A percentile compares a stretch with the other conserved stretches of the same genome.
Evolutionary conservation across 2,329 filamentous ascomycete species (phyloP).

Genomic region (Tolypocladium tropicale): DNA sequence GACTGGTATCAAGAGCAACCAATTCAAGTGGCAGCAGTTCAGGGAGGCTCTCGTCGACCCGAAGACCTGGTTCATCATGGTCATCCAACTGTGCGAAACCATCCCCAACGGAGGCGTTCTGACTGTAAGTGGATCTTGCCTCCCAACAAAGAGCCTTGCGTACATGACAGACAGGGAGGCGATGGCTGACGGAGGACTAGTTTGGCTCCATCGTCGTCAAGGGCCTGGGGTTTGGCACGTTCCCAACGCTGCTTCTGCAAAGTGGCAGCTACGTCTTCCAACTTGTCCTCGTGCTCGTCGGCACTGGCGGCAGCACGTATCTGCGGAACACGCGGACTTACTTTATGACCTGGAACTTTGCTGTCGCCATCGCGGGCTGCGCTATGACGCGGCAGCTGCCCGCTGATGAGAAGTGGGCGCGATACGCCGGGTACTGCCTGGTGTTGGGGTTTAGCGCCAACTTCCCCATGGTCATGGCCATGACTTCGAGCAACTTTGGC

Average conservation of each 20-base stretch:
- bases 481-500: constrained; percentile 48
- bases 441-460: constrained; percentile 41
- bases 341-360: constrained; percentile 14
- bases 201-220: constrained; percentile 16
- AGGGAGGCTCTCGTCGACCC: constrained; percentile 13
- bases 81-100: constrained; percentile 13
- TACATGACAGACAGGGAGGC: not conserved
- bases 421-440: constrained; percentile 27
- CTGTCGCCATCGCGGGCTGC: constrained; percentile 10
- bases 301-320: constrained; percentile 11
- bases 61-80: constrained; percentile 16
- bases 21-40: constrained; percentile 13
- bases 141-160: not conserved
- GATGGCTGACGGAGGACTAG: constrained; percentile 2
- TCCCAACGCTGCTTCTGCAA: constrained; percentile 12
- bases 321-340: constrained; percentile 14
- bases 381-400: constrained; percentile 13
- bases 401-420: constrained; percentile 9
- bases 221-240: constrained; percentile 14
- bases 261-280: constrained; percentile 11
- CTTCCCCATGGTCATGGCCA: constrained; percentile 37
- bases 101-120: constrained; percentile 20
- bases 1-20: constrained; percentile 21
- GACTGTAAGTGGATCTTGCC: constrained; percentile 7
- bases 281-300: constrained; percentile 12